Evolutionary conservation across 352 stramenopile species (phyloP).

Genomic region (Globisporangium canariense): DNA sequence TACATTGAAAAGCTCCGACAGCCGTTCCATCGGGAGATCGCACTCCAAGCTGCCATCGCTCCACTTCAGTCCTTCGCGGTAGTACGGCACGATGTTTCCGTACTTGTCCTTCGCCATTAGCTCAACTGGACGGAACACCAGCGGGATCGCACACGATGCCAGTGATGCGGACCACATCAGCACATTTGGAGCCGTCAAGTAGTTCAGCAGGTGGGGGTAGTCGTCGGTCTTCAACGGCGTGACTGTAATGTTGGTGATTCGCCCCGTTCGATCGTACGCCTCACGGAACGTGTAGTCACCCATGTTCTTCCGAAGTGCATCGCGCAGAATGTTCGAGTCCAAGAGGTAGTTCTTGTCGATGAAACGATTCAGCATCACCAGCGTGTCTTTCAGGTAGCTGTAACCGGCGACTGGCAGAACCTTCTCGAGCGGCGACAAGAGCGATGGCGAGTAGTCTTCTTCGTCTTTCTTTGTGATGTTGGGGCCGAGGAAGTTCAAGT

Average conservation of each 20-base stretch:
- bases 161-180: conserved; percentile 97
- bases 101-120: conserved; percentile 94
- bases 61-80: conserved; percentile 87
- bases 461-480: conserved; percentile 69
- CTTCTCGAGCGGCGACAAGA: conserved; percentile 38
- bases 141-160: conserved; percentile 93
- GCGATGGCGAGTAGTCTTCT: conserved; percentile 51
- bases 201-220: conserved; percentile 97
- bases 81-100: conserved; percentile 80
- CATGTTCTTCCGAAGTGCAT: conserved; percentile 86
- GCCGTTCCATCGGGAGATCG: conserved; percentile 95
- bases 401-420: conserved; percentile 47
- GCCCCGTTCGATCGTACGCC: conserved; percentile 96
- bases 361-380: conserved; percentile 63
- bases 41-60: conserved; percentile 92
- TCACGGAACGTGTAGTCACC: conserved; percentile 98
- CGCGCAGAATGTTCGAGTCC: conserved; percentile 61
- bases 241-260: conserved; percentile 99
- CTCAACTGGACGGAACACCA: conserved; percentile 93
- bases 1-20: conserved; percentile 98
- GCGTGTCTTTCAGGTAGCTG: conserved; percentile 37
- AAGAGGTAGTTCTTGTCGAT: conserved; percentile 69
- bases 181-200: conserved; percentile 97
- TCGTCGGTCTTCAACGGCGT: conserved; percentile 89
- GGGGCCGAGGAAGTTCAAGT: conserved; percentile 55